Conservation (phyloP, 768 basidiomycete species). For the Podaxis mareebaensis region DNA sequence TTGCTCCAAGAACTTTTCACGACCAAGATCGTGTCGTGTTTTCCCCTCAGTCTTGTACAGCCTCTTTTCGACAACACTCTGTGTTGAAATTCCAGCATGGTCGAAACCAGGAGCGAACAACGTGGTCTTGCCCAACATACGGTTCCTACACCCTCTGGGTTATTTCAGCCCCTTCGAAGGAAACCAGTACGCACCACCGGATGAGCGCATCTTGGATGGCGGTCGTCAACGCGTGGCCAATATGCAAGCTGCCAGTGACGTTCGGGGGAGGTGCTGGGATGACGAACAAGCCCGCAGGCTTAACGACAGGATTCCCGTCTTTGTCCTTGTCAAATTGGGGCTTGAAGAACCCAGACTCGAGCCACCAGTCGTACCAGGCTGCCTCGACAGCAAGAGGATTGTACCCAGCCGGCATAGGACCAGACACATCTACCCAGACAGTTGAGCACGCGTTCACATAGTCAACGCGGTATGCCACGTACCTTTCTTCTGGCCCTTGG, state of each 20-base stretch:
- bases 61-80: constrained; percentile 95
- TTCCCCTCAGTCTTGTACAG: constrained; percentile 80
- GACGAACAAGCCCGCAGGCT: constrained; percentile 66
- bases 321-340: constrained; percentile 54
- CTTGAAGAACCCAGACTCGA: constrained; percentile 85
- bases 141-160: constrained; percentile 63
- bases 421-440: constrained; percentile 64
- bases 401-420: constrained; percentile 90
- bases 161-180: background rate
- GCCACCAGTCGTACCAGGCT: constrained; percentile 99
- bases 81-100: constrained; percentile 97
- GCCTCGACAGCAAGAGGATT: constrained; percentile 94
- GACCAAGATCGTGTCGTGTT: constrained; percentile 92
- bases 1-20: constrained; percentile 86
- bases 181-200: constrained; percentile 68
- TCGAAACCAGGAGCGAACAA: constrained; percentile 95
- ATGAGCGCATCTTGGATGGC: constrained; percentile 89
- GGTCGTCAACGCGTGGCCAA: constrained; percentile 91
- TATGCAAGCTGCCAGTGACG: constrained; percentile 93
- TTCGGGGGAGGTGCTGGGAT: constrained; percentile 94
- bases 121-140: constrained; percentile 92
- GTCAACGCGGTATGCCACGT: constrained; percentile 15
- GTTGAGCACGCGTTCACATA: background rate
- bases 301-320: constrained; percentile 58
- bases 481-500: constrained; percentile 95